Conservation (phyloP, 352 stramenopile genomes). For the Thalassiosira hispida region DNA sequence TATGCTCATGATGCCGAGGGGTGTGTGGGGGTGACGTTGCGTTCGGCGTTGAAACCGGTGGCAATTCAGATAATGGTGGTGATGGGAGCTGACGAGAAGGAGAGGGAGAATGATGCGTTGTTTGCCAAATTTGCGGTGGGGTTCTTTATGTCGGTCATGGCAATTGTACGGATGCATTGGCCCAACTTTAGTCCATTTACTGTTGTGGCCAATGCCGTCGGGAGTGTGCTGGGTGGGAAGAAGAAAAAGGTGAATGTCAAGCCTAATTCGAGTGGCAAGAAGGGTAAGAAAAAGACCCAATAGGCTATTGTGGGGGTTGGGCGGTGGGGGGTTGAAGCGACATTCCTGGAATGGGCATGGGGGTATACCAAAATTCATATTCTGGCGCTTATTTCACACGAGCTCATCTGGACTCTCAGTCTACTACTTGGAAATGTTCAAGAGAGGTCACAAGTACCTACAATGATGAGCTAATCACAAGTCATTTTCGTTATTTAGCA, state of each 20-base stretch:
- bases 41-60: constrained; percentile 41
- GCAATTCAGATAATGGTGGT: constrained; percentile 42
- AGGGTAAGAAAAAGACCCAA: constrained; percentile 51
- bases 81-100: constrained; percentile 44
- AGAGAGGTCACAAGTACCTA: too few relatives aligned
- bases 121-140: constrained; percentile 71
- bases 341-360: too few relatives aligned
- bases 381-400: too few relatives aligned
- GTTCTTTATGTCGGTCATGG: constrained; percentile 74
- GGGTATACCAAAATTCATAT: too few relatives aligned
- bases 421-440: too few relatives aligned
- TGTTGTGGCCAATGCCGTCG: constrained; percentile 14
- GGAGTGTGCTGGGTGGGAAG: constrained; percentile 27
- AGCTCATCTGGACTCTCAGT: too few relatives aligned
- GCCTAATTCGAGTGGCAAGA: constrained; percentile 21
- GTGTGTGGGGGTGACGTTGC: constrained; percentile 59
- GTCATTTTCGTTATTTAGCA: too few relatives aligned
- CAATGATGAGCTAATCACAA: too few relatives aligned
- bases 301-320: not conserved
- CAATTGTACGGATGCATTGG: constrained; percentile 69
- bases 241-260: constrained; percentile 17
- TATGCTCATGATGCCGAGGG: constrained; percentile 73
- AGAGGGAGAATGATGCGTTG: constrained; percentile 53
- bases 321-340: not conserved
- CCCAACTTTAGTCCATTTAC: constrained; percentile 74